Evolutionary conservation across 768 basidiomycete genomes (phyloP), one percentile per base, ranked within the genome.

Genomic region (Leccinellum albellum): DNA sequence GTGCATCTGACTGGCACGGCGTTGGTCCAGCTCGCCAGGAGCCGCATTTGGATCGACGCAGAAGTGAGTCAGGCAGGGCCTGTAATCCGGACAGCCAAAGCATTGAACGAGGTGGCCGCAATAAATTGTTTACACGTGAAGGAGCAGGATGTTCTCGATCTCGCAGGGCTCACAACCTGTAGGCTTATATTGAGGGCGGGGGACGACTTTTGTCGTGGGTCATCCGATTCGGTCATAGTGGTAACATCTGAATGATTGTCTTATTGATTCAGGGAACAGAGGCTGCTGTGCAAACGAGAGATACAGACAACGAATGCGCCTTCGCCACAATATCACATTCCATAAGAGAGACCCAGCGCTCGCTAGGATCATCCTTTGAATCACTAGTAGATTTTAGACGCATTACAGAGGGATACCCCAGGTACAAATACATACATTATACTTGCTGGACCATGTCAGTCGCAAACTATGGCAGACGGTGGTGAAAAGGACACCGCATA

Each of bases 391-490:
- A 40, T 35, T 29, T 55, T 33, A 53, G 32, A 52, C 21, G 44
- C 26, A 58, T 74, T 71, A 77, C 54, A 46, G 40, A 31, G n/a
- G n/a, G n/a, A 31, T 31, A 37, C 8, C 6, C 26, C 6, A 50
- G n/a, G 29, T 37, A 15, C 26, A 46, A 1, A 28, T 73, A 59
- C 70, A 67, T 54, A 44, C 29, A 26, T 24, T 2, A 45, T 23
- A 14, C 14, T 35, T 28, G 24, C n/a, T n/a, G n/a, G n/a, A 31
- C 17, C 10, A 32, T 76, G 71, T 74, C 8, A 56, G 71, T 74
- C 74, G 33, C 68, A 73, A 66, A 69, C 80, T 87, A 89, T 89
- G 83, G 84, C 84, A 80, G 76, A 77, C 74, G 74, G 74, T 78
- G 81, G 81, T 79, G 28, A 58, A 53, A 63, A 50, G 46, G 40